Base-by-base conservation (phyloP, 371 early-diverging fungal species). In the Dichotomocladium elegans region DNA sequence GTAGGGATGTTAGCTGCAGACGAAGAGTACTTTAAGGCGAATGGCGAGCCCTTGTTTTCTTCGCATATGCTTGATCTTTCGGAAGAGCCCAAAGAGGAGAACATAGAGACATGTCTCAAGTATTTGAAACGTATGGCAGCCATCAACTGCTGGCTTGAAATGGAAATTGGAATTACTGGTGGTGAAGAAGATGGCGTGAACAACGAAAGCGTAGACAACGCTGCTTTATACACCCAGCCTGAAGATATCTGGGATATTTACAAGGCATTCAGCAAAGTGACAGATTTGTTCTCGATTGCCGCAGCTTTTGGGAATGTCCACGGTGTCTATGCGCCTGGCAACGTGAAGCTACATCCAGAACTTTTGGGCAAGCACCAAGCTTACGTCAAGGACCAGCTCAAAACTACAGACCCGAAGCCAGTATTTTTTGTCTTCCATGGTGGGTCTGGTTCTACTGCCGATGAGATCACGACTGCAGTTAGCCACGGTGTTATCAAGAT, bases 181-280 rank as follows among this genome's bases (percentile, higher is more conserved):
- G 94, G 94, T 60, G 94, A 94, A 77, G 94, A 94, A 76, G 94
- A 94, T 64, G 94, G 94, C 72, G 94, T 94, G 52, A 90, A 93
- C 82, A 92, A 94, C 80, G 85, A 89, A 63, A 79, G 71, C 29
- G 91, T 92, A 46, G 92, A 93, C 70, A 92, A 91, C 64, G 80
- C 87, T 55, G 54, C 87, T 21, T 81, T 94, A 10, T 94, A 92
- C 81, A 92, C 93, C 33, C 93, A 92, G 65, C 93, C 94, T 35
- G 90, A 92, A 68, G 94, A 94, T 64, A 89, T 94, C 59, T 90
- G 88, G 81, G 93, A 94, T 63, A 89, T 93, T 60, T 88, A 92
- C 81, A 75, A 79, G 61, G 83, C 87, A 35, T 88, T 92, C 78
- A 70, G 77, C 47, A 71, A 86, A 64, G 74, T 92, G 57, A 87